Evolutionary conservation across 2,329 filamentous ascomycete genomes (phyloP).

Genomic region (Stagonosporopsis vannaccii): DNA sequence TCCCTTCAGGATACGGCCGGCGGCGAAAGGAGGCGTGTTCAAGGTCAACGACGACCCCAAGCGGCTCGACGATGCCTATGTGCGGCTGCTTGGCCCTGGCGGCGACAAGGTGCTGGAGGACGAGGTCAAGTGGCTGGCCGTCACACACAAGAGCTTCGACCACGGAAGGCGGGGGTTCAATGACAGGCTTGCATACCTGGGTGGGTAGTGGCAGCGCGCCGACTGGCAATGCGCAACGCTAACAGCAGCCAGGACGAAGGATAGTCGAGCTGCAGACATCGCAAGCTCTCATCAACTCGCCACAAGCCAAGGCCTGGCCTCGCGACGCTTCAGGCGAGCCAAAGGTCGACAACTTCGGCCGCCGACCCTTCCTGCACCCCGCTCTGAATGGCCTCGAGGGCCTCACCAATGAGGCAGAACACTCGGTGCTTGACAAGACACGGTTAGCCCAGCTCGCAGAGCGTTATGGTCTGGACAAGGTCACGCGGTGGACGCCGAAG

Average conservation of each 20-base stretch:
- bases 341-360: constrained; percentile 52
- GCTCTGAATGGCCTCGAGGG: constrained; percentile 77
- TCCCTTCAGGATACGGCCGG: constrained; percentile 62
- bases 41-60: constrained; percentile 77
- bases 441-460: constrained; percentile 73
- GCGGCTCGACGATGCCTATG: constrained; percentile 79
- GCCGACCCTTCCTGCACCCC: constrained; percentile 73
- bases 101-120: constrained; percentile 80
- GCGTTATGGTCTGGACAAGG: constrained; percentile 73
- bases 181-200: constrained; percentile 87
- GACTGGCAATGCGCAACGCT: constrained; percentile 9
- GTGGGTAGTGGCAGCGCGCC: constrained; percentile 58
- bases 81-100: constrained; percentile 73
- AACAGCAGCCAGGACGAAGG: constrained; percentile 61
- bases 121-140: constrained; percentile 93
- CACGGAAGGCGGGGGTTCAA: constrained; percentile 94
- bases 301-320: constrained; percentile 44
- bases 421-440: constrained; percentile 67
- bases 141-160: constrained; percentile 98
- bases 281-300: constrained; percentile 64
- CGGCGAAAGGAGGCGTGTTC: constrained; percentile 66
- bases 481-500: constrained; percentile 88
- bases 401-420: constrained; percentile 68
- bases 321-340: constrained; percentile 26
- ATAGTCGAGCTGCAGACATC: constrained; percentile 71